A percentile compares a stretch with the other conserved stretches of the same genome.
phyloP scores from a whole-genome alignment of 352 stramenopile species.

The Phytophthora ramorum region DNA sequence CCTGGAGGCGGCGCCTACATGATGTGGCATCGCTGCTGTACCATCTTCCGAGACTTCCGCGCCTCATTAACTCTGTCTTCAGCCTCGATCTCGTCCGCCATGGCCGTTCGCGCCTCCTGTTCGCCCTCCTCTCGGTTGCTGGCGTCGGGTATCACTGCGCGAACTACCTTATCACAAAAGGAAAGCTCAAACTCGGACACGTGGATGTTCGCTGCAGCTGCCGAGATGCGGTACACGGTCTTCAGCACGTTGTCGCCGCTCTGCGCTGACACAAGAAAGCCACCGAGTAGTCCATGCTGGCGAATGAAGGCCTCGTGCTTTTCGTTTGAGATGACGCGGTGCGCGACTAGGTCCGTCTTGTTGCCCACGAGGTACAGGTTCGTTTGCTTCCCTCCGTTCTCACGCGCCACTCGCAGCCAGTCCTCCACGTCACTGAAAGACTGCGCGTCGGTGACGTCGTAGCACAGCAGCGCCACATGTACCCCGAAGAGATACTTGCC shows the following conservation, averaged over 20 bases:
- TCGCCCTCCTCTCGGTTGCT: constrained; percentile 16
- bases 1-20: constrained; percentile 36
- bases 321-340: constrained; percentile 71
- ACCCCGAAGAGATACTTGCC: constrained; percentile 85
- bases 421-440: constrained; percentile 85
- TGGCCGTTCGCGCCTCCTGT: constrained; percentile 63
- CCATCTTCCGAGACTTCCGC: constrained; percentile 38
- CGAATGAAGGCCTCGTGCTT: constrained; percentile 84
- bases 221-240: constrained; percentile 80
- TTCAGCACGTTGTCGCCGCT: constrained; percentile 87
- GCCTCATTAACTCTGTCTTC: constrained; percentile 69
- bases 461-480: constrained; percentile 85
- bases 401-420: constrained; percentile 68
- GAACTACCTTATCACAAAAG: constrained; percentile 78
- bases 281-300: constrained; percentile 60
- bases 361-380: constrained; percentile 86
- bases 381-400: constrained; percentile 43
- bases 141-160: constrained; percentile 49
- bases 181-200: constrained; percentile 85
- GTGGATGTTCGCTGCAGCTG: constrained; percentile 66
- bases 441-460: constrained; percentile 87
- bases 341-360: constrained; percentile 86
- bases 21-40: constrained; percentile 32
- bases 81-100: constrained; percentile 81
- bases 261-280: constrained; percentile 85